These are phyloP conservation scores for Erysimum pusillum DNA, from an alignment of 441 rosid genomes.

Conservation along the genomic window DNA sequence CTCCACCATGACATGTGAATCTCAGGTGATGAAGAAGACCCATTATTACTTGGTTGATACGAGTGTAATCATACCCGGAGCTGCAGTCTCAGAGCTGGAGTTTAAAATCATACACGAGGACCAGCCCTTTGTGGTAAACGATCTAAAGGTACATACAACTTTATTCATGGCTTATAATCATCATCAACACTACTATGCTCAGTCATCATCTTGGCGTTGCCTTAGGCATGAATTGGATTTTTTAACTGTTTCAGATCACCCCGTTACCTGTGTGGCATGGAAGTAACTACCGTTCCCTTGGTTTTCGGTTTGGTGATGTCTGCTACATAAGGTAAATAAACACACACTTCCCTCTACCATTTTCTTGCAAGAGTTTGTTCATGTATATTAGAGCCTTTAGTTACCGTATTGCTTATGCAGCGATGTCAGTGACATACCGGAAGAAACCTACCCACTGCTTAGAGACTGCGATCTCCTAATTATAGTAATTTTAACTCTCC, in stretches of 20 bases:
- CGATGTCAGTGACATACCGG: constrained; percentile 89
- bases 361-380: constrained; percentile 10
- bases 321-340: constrained; percentile 82
- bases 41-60: constrained; percentile 94
- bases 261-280: constrained; percentile 99
- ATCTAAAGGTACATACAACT: constrained; percentile 63
- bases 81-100: constrained; percentile 88
- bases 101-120: constrained; percentile 80
- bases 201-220: constrained; percentile 24
- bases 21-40: constrained; percentile 96
- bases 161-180: neutral
- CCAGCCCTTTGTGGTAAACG: constrained; percentile 76
- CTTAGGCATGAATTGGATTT: neutral
- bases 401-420: constrained; percentile 51
- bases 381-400: constrained; percentile 30
- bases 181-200: neutral
- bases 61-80: constrained; percentile 80
- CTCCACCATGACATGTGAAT: constrained; percentile 32
- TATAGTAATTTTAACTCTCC: constrained; percentile 54
- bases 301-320: constrained; percentile 84
- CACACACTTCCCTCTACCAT: neutral
- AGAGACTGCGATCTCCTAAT: constrained; percentile 74
- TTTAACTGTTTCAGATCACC: constrained; percentile 59
- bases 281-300: constrained; percentile 77
- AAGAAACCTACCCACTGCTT: constrained; percentile 85